Conservation (phyloP, 1,284 basidiomycete species). For the Trametes hirsuta region DNA sequence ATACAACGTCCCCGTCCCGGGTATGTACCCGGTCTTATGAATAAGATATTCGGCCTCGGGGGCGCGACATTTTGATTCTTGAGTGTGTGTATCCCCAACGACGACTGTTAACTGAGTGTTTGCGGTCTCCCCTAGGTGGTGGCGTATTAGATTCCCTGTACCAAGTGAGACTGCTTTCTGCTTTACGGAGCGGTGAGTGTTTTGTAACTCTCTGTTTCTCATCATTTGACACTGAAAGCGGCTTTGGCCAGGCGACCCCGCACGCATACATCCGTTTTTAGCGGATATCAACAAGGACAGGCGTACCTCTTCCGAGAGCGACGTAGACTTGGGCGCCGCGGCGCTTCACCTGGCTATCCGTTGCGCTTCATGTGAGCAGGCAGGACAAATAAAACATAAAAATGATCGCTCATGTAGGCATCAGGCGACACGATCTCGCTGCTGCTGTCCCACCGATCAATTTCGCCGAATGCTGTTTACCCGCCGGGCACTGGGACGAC, state of each 20-base stretch:
- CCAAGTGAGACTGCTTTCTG: slow-evolving; percentile 81
- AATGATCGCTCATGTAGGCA: neutral
- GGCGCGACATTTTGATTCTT: neutral
- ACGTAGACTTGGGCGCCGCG: slow-evolving; percentile 67
- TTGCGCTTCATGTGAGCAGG: slow-evolving; percentile 74
- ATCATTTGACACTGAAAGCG: neutral
- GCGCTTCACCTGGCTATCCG: slow-evolving; percentile 87
- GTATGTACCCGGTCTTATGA: too few relatives aligned
- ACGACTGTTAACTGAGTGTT: neutral
- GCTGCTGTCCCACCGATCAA: slow-evolving; percentile 72
- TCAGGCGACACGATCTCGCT: slow-evolving; percentile 68
- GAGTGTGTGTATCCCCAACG: neutral
- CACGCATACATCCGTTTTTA: slow-evolving; percentile 84
- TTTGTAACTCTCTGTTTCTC: too few relatives aligned
- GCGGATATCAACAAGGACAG: slow-evolving; percentile 71
- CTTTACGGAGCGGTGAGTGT: slow-evolving; percentile 63
- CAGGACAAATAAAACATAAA: neutral
- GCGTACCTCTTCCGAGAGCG: slow-evolving; percentile 48
- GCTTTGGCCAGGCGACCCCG: slow-evolving; percentile 62
- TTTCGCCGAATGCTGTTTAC: slow-evolving; percentile 78
- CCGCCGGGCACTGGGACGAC: slow-evolving; percentile 77
- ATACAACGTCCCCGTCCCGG: too few relatives aligned
- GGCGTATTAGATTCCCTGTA: slow-evolving; percentile 60
- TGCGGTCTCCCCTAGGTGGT: neutral
- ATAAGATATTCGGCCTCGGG: too few relatives aligned